phyloP scores from a whole-genome alignment of 495 filamentous ascomycete genomes.

The Terfezia claveryi region DNA sequence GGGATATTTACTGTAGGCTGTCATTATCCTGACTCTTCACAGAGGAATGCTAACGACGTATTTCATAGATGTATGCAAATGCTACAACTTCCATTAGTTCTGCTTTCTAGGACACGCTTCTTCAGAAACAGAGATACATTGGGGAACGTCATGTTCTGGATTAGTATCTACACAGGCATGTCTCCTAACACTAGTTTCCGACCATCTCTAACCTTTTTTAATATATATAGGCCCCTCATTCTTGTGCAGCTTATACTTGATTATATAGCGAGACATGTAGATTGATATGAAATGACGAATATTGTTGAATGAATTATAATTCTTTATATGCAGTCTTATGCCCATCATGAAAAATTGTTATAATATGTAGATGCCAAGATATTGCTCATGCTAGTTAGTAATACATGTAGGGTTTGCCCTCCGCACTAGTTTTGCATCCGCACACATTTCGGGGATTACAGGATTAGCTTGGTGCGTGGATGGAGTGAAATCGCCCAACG shows the following conservation, averaged over 20 bases:
- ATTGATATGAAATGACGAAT: too few relatives aligned
- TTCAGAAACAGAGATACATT: conserved; percentile 35
- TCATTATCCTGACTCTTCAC: not conserved
- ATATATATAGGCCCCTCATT: conserved; percentile 39
- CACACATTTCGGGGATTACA: not conserved
- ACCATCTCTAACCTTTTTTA: not conserved
- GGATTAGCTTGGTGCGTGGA: not conserved
- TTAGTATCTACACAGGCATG: conserved; percentile 29
- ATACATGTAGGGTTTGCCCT: too few relatives aligned
- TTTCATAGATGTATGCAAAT: conserved; percentile 33
- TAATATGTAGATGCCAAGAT: too few relatives aligned
- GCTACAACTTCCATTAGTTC: conserved; percentile 44
- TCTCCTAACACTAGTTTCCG: not conserved
- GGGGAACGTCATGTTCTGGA: conserved; percentile 55
- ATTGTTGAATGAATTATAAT: too few relatives aligned
- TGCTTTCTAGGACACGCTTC: conserved; percentile 36
- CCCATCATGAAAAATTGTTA: too few relatives aligned
- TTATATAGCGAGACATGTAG: conserved; percentile 25
- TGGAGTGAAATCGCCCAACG: not conserved
- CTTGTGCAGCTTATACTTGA: conserved; percentile 46
- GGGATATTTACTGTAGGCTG: conserved; percentile 37
- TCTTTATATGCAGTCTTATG: too few relatives aligned
- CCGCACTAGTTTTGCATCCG: not conserved
- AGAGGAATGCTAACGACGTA: not conserved
- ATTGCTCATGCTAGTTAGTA: too few relatives aligned